A percentile compares a stretch with the other conserved stretches of the same genome.
Evolutionary conservation across 495 filamentous ascomycete species (phyloP).

Genomic region (Aspergillus ellipticus): DNA sequence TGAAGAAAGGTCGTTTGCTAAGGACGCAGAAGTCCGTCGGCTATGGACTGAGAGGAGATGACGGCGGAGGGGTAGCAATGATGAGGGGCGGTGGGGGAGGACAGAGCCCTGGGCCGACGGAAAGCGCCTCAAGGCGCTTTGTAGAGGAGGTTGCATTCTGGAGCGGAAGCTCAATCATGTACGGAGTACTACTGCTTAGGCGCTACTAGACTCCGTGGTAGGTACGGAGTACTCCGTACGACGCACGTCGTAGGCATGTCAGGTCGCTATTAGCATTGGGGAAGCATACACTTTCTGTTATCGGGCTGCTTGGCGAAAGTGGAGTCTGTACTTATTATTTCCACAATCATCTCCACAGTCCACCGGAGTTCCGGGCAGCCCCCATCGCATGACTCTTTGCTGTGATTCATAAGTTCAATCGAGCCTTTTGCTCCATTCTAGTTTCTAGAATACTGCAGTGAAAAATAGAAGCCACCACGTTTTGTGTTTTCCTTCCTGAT

Average conservation of each 20-base stretch:
- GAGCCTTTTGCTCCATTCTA: not conserved
- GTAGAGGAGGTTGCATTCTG: slow-evolving; percentile 21
- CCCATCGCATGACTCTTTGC: too few relatives aligned
- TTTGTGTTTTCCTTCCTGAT: not conserved
- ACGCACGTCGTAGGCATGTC: too few relatives aligned
- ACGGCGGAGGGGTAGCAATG: slow-evolving; percentile 28
- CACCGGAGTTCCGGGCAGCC: not conserved
- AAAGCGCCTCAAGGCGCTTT: slow-evolving; percentile 31
- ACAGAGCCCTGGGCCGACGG: slow-evolving; percentile 16
- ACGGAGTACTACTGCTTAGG: too few relatives aligned
- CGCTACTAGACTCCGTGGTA: too few relatives aligned
- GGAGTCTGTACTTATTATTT: not conserved
- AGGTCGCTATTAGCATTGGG: slow-evolving; percentile 1
- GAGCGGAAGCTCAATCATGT: too few relatives aligned
- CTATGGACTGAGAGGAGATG: slow-evolving; percentile 3
- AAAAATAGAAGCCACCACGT: not conserved
- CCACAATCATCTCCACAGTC: not conserved
- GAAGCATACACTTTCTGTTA: not conserved
- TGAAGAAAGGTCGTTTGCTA: slow-evolving; percentile 14
- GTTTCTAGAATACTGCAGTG: not conserved
- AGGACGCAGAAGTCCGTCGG: slow-evolving; percentile 11
- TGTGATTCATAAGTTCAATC: not conserved
- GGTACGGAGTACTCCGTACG: not conserved
- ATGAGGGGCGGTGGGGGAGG: slow-evolving; percentile 29
- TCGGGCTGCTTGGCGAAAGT: slow-evolving; percentile 14